Evolutionary conservation across 192 early-diverging fungal genomes (phyloP), one percentile per base, ranked within the genome.

Genomic region (Coemansia biformis): DNA sequence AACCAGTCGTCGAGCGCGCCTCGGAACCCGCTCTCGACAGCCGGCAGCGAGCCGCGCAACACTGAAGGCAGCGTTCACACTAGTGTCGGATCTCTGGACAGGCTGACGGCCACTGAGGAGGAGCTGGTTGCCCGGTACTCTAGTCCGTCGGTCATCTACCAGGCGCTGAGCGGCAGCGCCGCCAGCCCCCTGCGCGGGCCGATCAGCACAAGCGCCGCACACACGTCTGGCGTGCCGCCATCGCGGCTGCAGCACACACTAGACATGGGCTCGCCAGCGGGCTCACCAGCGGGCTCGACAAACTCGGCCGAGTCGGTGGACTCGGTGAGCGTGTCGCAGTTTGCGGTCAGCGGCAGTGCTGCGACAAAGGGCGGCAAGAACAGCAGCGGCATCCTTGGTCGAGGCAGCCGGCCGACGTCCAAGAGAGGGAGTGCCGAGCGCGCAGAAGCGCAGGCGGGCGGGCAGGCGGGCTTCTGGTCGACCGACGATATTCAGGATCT

Each of bases 71-170:
- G 23, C 41, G 16, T 15, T 38, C 33, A 48, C 23, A 13, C 36
- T 7, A 24, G 21, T 9, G 6, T 14, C 4, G 36, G 16, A 10
- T 48, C 61, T 28, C 35, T 42, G 10, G 62, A 54, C 8, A 17
- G 7, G 22, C 32, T 51, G 34, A 41, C 28, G 4, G 24, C 53
- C 14, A 43, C 68, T 3, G 63, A 58, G 3, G 46, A 64, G 45
- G 68, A 65, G 26, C 48, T 72, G 43, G 57, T 58, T 6, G 61
- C 68, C 1, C 49, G 45, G 0, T 72, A 60, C 44, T 52, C 68
- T 29, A 64, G 53, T 19, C 61, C 68, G 8, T 64, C 68, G 40
- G 49, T 56, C 9, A 57, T 72, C 41, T 65, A 72, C 33, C 68
- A 72, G 42, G 48, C 63, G 3, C 52, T 72, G 5, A 64, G 43